These are phyloP conservation scores for Cucurbita argyrosperma DNA, from an alignment of 306 rosid genomes.

Conservation along the genomic window DNA sequence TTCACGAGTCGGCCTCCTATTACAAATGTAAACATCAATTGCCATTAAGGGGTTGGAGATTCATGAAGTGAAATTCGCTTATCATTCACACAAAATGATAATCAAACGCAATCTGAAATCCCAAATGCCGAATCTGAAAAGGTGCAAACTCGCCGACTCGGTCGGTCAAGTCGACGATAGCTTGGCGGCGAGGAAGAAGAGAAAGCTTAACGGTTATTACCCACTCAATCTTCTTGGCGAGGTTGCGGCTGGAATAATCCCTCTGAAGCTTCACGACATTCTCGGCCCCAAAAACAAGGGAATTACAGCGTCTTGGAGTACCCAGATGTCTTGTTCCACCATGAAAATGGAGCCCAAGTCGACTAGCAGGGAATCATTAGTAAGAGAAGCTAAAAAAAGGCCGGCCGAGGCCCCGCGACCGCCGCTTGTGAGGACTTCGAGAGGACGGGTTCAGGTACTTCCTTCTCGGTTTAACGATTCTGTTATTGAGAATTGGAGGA, in stretches of 20 bases:
- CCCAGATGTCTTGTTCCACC: constrained; percentile 39
- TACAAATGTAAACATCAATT: constrained; percentile 22
- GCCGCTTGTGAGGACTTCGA: constrained; percentile 74
- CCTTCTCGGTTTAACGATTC: constrained; percentile 96
- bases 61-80: constrained; percentile 6
- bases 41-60: constrained; percentile 5
- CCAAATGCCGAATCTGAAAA: constrained; percentile 96
- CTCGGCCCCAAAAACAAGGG: constrained; percentile 50
- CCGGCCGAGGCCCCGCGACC: constrained; percentile 52
- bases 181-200: constrained; percentile 56
- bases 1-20: neutral
- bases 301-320: constrained; percentile 55
- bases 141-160: constrained; percentile 53
- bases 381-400: constrained; percentile 16
- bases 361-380: constrained; percentile 15
- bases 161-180: constrained; percentile 61
- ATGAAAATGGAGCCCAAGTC: constrained; percentile 38
- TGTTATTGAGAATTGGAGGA: constrained; percentile 92
- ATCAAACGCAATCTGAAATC: constrained; percentile 86
- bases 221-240: constrained; percentile 79
- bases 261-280: constrained; percentile 48
- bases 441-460: constrained; percentile 96
- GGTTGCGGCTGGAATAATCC: constrained; percentile 70
- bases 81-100: constrained; percentile 36
- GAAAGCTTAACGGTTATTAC: constrained; percentile 55